Base-by-base conservation (phyloP, 306 rosid species). In the Glycine tomentella region DNA sequence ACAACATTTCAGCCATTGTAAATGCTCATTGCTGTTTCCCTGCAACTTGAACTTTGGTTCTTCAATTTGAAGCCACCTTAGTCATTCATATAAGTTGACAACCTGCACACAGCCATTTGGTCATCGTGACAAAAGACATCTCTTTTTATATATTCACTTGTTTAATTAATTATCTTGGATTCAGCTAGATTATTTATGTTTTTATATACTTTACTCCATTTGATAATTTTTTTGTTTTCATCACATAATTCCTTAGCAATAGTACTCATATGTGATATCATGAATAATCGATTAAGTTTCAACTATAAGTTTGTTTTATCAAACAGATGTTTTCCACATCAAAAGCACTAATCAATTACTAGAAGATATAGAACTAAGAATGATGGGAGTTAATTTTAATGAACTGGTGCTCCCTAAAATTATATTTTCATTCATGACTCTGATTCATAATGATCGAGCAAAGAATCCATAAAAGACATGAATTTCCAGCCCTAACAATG, bases 71-170 rank as follows among this genome's bases (percentile, higher is more conserved):
- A 86, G 92, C 89, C 96, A 90, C 93, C 87, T 89, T 93, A 95
- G 88, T 87, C 96, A 88, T 86, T 89, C 96, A 88, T 84, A 88
- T 81, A 87, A 84, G 93, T 90, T 87, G 85, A 86, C 87, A 89
- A 93, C 99, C 99, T 96, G 99, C 99, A 96, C 90, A 93, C 88
- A 90, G 86, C 87, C 97, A 90, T 87, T 87, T 84, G 84, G 97
- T 96, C 79, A 96, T 87, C 85, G 87, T 84, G 89, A 87, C 87
- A 88, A 90, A 91, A 93, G 90, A 84, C 84, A 86, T 88, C 82
- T 87, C 77, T 71, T 83, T 85, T 83, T 86, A 76, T 70, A 84
- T 77, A 80, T 83, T 82, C 69, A 53, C 38, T 67, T 0, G 40
- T 36, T 72, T 67, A 49, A 61, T 80, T 69, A 46, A 62, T 82